These are phyloP conservation scores for Sporothrix inflata DNA, from an alignment of 2,329 filamentous ascomycete genomes.

Conservation along the genomic window DNA sequence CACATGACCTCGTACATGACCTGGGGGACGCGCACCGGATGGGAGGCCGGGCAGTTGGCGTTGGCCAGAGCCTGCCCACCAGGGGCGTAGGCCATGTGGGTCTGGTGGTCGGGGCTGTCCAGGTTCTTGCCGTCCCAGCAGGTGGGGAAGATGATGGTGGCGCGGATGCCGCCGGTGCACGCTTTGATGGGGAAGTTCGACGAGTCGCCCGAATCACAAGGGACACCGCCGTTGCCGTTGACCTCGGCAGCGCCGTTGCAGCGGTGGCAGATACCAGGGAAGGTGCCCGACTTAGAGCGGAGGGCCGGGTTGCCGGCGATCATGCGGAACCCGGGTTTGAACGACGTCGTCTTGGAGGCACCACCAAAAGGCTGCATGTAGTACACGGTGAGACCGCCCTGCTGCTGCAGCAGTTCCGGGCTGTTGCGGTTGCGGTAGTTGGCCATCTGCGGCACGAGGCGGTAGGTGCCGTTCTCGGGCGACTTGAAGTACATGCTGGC, in stretches of 20 bases:
- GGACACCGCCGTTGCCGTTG: slow-evolving; percentile 47
- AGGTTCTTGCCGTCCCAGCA: slow-evolving; percentile 60
- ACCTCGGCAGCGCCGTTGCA: slow-evolving; percentile 46
- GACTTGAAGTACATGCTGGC: slow-evolving; percentile 38
- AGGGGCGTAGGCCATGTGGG: slow-evolving; percentile 50
- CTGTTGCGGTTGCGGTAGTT: slow-evolving; percentile 33
- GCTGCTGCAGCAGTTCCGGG: slow-evolving; percentile 30
- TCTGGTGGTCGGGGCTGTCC: slow-evolving; percentile 52
- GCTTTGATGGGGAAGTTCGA: slow-evolving; percentile 55
- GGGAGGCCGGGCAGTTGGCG: slow-evolving; percentile 50
- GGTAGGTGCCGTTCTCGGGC: slow-evolving; percentile 29
- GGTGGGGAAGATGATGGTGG: slow-evolving; percentile 50
- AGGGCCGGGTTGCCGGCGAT: slow-evolving; percentile 38
- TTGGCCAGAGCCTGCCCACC: slow-evolving; percentile 51
- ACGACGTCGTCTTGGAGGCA: slow-evolving; percentile 44
- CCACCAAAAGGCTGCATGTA: slow-evolving; percentile 36
- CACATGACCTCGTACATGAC: slow-evolving; percentile 55
- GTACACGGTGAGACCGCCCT: slow-evolving; percentile 43
- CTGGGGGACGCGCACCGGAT: slow-evolving; percentile 53
- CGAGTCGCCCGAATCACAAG: slow-evolving; percentile 54
- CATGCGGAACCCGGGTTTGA: slow-evolving; percentile 44
- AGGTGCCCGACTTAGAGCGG: slow-evolving; percentile 42
- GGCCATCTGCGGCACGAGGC: slow-evolving; percentile 39
- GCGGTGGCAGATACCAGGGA: slow-evolving; percentile 46
- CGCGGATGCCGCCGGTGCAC: slow-evolving; percentile 40